Base-by-base conservation (phyloP, 2,329 filamentous ascomycete genomes). In the Sclerotinia trifoliorum region DNA sequence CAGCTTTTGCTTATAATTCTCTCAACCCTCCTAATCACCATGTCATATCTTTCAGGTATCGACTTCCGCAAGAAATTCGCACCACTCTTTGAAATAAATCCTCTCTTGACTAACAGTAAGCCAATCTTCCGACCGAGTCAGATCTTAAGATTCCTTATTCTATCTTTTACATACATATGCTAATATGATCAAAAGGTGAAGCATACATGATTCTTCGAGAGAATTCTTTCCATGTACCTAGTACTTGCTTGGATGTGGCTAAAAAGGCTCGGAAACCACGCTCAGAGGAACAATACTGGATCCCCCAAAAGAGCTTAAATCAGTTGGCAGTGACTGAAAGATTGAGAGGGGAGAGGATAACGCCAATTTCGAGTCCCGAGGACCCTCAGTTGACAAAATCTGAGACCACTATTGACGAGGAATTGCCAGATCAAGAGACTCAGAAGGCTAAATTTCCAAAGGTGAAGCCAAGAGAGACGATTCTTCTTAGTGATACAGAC, bases 21-120 rank as follows among this genome's bases (percentile, higher is more conserved):
- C 4, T n/a, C 1, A n/a, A 26, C 6, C 21, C 21, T 17, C 13
- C 5, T 6, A 17, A 21, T 24, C 0, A 11, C 19, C 4, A 62
- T 62, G 58, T 21, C 21, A 0, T 35, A 7, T 19, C 58, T 49
- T 15, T 35, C 29, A 26, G 21, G 21, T 10, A 11, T 39, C 29
- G 44, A 62, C 17, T 49, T 49, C 29, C 58, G 58, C 21, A 51
- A 4, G n/a, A 62, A 17, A 51, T 62, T 49, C 5, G 44, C 58
- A 49, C 4, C 15, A 24, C 29, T 62, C 24, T 62, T 49, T 4
- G 13, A 49, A 46, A 62, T 24, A 7, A n/a, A 62, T 62, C 44
- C 58, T 39, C n/a, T 17, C 10, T 35, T 51, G 13, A 49, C 26
- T 13, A 39, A 62, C 13, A 24, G 44, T 39, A 21, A 51, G 44